A percentile compares a stretch with the other conserved stretches of the same genome.
phyloP scores from a whole-genome alignment of 108 stramenopile species.

The Bacterosira constricta region DNA sequence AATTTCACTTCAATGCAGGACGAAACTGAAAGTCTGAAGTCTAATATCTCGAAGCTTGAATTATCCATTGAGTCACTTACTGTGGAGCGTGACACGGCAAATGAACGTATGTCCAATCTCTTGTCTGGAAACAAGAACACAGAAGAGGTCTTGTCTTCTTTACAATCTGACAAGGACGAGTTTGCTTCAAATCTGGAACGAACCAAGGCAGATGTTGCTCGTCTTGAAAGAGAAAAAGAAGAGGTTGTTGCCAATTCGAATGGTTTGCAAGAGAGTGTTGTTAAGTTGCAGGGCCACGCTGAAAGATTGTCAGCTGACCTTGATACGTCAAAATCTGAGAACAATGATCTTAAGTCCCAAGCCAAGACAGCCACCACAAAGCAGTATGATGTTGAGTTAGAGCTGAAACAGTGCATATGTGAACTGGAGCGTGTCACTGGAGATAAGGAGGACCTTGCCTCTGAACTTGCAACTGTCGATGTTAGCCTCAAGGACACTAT shows the following conservation, averaged over 20 bases:
- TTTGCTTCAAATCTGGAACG: background rate
- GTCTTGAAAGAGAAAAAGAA: background rate
- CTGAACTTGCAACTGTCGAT: background rate
- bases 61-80: background rate
- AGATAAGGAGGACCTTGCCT: background rate
- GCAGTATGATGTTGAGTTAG: background rate
- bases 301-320: background rate
- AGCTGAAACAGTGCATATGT: background rate
- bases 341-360: background rate
- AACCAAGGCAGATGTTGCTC: background rate
- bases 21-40: slow-evolving; percentile 4
- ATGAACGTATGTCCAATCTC: background rate
- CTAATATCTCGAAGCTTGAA: background rate
- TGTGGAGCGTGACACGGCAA: background rate
- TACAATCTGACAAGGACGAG: slow-evolving; percentile 5
- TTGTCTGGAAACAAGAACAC: slow-evolving; percentile 8
- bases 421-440: background rate
- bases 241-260: background rate
- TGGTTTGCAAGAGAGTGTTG: background rate
- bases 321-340: background rate
- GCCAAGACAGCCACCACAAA: background rate
- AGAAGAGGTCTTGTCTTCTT: background rate
- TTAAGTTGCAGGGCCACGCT: background rate
- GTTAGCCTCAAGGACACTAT: background rate
- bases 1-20: background rate